A percentile compares a stretch with the other conserved stretches of the same genome.
These are phyloP conservation scores for Sphagnum tenellum DNA, from an alignment of 225 moss, liverwort and hornwort species.

Conservation along the genomic window DNA sequence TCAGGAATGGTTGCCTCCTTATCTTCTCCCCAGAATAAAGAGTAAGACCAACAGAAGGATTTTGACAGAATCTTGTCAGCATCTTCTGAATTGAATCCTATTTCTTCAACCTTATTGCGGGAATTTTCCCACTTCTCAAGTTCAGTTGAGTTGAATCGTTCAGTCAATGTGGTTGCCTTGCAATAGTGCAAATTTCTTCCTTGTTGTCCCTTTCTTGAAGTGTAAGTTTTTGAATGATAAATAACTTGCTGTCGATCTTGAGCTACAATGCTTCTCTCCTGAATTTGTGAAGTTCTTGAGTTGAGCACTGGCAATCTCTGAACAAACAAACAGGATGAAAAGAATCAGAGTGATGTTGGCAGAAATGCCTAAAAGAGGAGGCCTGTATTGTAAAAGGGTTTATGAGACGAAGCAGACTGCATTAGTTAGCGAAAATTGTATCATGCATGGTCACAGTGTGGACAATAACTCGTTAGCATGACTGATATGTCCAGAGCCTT, in stretches of 20 bases:
- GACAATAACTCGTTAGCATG: too few species aligned
- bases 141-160: constrained; percentile 51
- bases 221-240: not conserved
- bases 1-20: constrained; percentile 53
- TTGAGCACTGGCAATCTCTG: constrained; percentile 7
- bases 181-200: constrained; percentile 14
- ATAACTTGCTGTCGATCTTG: constrained; percentile 3
- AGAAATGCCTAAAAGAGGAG: too few species aligned
- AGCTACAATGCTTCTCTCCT: constrained; percentile 1
- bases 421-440: too few species aligned
- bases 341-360: not conserved
- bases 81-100: constrained; percentile 55
- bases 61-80: constrained; percentile 60
- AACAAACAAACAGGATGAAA: not conserved
- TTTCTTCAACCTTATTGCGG: constrained; percentile 41
- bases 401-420: too few species aligned
- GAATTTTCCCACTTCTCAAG: constrained; percentile 55
- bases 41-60: constrained; percentile 87
- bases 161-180: constrained; percentile 47
- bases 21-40: constrained; percentile 79
- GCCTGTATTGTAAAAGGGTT: too few species aligned
- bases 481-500: too few species aligned
- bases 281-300: not conserved
- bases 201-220: constrained; percentile 1
- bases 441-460: too few species aligned